Evolutionary conservation across 441 rosid species (phyloP).

Genomic region (Euphorbia celastroides): DNA sequence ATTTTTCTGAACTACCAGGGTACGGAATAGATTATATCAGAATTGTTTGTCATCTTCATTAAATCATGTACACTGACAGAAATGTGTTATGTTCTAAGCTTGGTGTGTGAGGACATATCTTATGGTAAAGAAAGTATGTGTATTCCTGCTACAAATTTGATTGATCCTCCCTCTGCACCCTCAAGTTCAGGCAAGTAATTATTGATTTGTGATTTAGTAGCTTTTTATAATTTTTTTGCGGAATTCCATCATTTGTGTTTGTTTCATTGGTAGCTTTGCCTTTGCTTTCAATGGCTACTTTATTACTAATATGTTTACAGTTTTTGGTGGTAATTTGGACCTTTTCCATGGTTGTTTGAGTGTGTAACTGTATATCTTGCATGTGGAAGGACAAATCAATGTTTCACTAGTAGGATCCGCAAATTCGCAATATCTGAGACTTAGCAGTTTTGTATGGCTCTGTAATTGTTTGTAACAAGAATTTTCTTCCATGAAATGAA

Average conservation of each 20-base stretch:
- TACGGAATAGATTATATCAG: slow-evolving; percentile 24
- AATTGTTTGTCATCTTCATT: slow-evolving; percentile 1
- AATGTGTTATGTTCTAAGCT: slow-evolving; percentile 28
- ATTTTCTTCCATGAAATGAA: not conserved
- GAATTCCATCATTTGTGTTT: not conserved
- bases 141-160: slow-evolving; percentile 41
- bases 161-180: slow-evolving; percentile 41
- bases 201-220: slow-evolving; percentile 1
- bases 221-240: not conserved
- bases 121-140: slow-evolving; percentile 36
- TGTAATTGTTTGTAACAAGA: not conserved
- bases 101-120: slow-evolving; percentile 46
- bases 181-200: slow-evolving; percentile 47
- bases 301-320: not conserved
- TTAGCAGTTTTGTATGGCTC: not conserved
- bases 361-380: slow-evolving; percentile 3
- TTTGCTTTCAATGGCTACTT: not conserved
- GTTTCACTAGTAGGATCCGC: not conserved
- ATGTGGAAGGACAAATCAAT: slow-evolving; percentile 1
- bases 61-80: slow-evolving; percentile 14
- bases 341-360: not conserved
- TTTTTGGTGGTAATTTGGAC: not conserved
- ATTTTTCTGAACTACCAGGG: slow-evolving; percentile 34
- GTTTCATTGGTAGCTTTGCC: not conserved
- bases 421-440: not conserved